Base-by-base conservation (phyloP, 805 yeast genomes). In the Grigorovia yakushimaensis region DNA sequence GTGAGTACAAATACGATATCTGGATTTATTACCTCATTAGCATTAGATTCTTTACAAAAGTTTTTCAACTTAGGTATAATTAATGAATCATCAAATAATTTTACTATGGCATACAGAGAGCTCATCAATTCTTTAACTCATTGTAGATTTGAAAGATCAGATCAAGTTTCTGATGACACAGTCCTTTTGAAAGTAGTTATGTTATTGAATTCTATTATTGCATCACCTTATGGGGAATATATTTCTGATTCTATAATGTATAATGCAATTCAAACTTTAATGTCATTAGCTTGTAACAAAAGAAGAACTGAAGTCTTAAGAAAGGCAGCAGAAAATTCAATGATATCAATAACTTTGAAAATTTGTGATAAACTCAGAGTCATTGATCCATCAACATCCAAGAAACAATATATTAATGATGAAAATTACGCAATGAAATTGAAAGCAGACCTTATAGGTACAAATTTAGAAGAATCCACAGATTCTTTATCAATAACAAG, bases 81-180 rank as follows among this genome's bases (percentile, higher is more conserved):
- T n/a, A 70, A 77, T 18, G 61, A 60, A 9, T 57, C 67, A 2
- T 78, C 88, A 5, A 68, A 71, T 27, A 81, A 83, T 48, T 87
- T 85, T 58, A 73, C 84, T 43, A 76, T 82, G 9, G 77, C 67
- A 1, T 57, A 58, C 78, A 51, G 78, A 48, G 68, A 64, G 45
- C 57, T 62, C 7, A 66, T 72, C 43, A 67, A 66, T 30, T 77
- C 97, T 0, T 73, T 93, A 51, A 86, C 98, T 0, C 96, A 88
- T 61, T 93, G 98, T 66, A 78, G 96, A 42, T 93, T 93, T 62
- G 97, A 93, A 69, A 96, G 96, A 2, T 84, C 93, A 0, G 96
- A 89, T 60, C 95, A 88, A 62, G 76, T 83, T 35, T 83, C 87
- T 40, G 98, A 93, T 67, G 98, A 93, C 62, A 85, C 94, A 0